Percentiles rank a stretch among this genome's conserved stretches.
Conservation (phyloP, 139 green algal species). For the Nannochloris sp. region DNA sequence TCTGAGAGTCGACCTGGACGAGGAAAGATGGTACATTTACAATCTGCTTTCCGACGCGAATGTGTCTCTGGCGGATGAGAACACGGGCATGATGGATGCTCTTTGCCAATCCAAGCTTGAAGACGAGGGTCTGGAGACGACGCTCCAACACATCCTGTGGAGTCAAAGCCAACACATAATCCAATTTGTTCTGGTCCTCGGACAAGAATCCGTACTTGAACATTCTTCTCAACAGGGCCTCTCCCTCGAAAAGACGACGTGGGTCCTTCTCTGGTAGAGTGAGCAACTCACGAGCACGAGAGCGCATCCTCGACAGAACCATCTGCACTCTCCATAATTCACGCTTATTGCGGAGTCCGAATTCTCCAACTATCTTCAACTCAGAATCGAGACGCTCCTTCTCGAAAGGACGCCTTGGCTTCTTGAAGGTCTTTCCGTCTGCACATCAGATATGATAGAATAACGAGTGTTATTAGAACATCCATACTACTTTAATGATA, state of each 20-base stretch:
- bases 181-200: constrained; percentile 93
- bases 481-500: not conserved
- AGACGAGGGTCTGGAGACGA: constrained; percentile 94
- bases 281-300: constrained; percentile 88
- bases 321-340: constrained; percentile 99
- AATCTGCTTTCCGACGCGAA: constrained; percentile 99
- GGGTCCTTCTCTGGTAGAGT: constrained; percentile 88
- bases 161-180: constrained; percentile 97
- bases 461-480: not conserved
- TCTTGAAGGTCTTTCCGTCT: constrained; percentile 99
- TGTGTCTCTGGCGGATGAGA: constrained; percentile 97
- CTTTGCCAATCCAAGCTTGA: constrained; percentile 99
- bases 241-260: constrained; percentile 91
- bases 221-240: constrained; percentile 90
- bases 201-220: constrained; percentile 95
- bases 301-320: constrained; percentile 71
- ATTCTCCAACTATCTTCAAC: constrained; percentile 99
- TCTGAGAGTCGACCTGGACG: constrained; percentile 96
- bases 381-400: constrained; percentile 98
- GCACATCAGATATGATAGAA: constrained; percentile 8
- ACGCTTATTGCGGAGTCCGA: constrained; percentile 97
- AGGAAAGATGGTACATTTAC: constrained; percentile 98
- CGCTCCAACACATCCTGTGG: constrained; percentile 76
- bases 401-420: constrained; percentile 97
- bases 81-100: constrained; percentile 97